phyloP scores from a whole-genome alignment of 73 alveolate species.

The Paramecium octaurelia region DNA sequence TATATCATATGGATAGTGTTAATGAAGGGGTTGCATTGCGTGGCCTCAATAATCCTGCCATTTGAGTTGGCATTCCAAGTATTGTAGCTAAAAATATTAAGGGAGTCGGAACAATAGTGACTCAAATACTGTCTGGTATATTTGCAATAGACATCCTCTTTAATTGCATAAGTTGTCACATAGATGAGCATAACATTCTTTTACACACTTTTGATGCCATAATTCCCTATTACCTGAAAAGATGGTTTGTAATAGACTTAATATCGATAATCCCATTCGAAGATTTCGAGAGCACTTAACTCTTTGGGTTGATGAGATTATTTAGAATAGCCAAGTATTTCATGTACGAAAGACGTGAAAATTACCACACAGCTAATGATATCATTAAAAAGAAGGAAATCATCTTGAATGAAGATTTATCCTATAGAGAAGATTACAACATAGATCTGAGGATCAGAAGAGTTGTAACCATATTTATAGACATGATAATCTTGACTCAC shows the following conservation, averaged over 20 bases:
- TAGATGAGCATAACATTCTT: conserved; percentile 22
- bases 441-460: not conserved
- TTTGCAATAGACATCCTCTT: not conserved
- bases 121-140: not conserved
- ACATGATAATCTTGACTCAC: not conserved
- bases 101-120: not conserved
- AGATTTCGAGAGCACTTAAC: not conserved
- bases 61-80: not conserved
- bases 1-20: not conserved
- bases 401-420: not conserved
- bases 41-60: not conserved
- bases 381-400: not conserved
- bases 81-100: not conserved
- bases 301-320: not conserved
- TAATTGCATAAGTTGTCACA: conserved; percentile 7
- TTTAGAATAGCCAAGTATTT: not conserved
- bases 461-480: not conserved
- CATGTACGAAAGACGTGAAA: not conserved
- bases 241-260: conserved; percentile 48
- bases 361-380: not conserved
- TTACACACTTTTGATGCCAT: not conserved
- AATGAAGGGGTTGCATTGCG: not conserved
- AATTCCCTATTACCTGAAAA: not conserved
- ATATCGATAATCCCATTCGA: conserved; percentile 24
- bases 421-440: not conserved